Percentiles rank a stretch among this genome's conserved stretches.
Conservation (phyloP, 352 stramenopile species). For the Pythium grandisporangium region DNA sequence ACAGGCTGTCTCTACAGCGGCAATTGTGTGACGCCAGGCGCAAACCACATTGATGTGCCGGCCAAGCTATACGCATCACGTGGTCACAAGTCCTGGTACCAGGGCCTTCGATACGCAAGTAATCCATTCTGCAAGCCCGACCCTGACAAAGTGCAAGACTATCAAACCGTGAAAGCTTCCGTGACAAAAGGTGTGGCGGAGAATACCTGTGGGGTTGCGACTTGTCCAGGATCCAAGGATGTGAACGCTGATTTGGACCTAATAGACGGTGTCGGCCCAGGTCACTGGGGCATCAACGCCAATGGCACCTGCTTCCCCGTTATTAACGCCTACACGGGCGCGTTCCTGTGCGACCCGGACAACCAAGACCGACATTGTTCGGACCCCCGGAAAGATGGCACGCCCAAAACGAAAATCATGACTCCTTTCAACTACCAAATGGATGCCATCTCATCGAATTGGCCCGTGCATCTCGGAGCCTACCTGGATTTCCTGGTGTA, state of each 20-base stretch:
- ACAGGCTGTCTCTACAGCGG: constrained; percentile 14
- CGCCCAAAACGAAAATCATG: constrained; percentile 40
- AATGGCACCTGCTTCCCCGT: constrained; percentile 23
- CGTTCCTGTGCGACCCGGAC: constrained; percentile 22
- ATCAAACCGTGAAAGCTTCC: constrained; percentile 13
- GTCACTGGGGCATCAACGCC: constrained; percentile 21
- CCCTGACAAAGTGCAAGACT: constrained; percentile 14
- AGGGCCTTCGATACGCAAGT: constrained; percentile 35
- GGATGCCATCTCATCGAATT: constrained; percentile 71
- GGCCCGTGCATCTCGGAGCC: constrained; percentile 42
- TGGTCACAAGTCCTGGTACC: constrained; percentile 45
- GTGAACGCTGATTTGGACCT: constrained; percentile 24
- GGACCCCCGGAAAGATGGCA: constrained; percentile 22
- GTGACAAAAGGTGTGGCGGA: constrained; percentile 20
- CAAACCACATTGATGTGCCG: constrained; percentile 38
- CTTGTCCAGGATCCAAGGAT: constrained; percentile 32
- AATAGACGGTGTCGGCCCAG: constrained; percentile 15
- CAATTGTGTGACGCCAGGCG: constrained; percentile 19
- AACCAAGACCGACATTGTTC: constrained; percentile 28
- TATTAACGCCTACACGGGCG: constrained; percentile 18
- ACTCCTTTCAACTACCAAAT: constrained; percentile 68
- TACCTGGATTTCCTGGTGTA: constrained; percentile 56
- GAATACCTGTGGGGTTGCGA: constrained; percentile 25
- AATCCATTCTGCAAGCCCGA: constrained; percentile 28
- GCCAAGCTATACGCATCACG: constrained; percentile 25